A percentile compares a stretch with the other conserved stretches of the same genome.
Evolutionary conservation across 2,329 filamentous ascomycete genomes (phyloP).

Genomic region (Penicillium sp.): DNA sequence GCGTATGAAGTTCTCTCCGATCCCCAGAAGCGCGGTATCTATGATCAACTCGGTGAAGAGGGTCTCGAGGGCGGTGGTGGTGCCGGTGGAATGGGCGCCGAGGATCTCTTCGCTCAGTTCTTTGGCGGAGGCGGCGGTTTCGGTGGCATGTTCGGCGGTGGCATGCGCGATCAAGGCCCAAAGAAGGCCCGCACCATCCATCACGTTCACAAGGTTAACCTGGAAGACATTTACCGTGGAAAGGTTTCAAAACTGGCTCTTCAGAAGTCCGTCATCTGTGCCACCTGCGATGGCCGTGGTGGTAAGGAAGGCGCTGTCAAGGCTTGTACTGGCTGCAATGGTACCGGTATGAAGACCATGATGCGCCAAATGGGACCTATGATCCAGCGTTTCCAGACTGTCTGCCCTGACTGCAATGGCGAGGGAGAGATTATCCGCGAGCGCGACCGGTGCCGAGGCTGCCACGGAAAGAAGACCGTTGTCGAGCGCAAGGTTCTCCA

Average conservation of each 20-base stretch:
- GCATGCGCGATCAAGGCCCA: constrained; percentile 80
- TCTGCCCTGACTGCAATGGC: constrained; percentile 96
- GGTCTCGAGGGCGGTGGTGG: constrained; percentile 86
- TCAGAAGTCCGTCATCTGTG: constrained; percentile 96
- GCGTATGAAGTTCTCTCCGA: constrained; percentile 96
- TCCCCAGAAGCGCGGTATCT: constrained; percentile 84
- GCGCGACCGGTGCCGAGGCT: constrained; percentile 96
- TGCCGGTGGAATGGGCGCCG: constrained; percentile 87
- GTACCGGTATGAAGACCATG: constrained; percentile 99
- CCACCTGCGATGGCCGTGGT: constrained; percentile 89
- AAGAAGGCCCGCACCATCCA: constrained; percentile 94
- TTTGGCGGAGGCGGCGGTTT: constrained; percentile 80
- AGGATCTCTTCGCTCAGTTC: constrained; percentile 97
- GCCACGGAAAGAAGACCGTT: constrained; percentile 95
- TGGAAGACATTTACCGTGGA: constrained; percentile 97
- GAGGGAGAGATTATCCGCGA: constrained; percentile 97
- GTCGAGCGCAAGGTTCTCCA: constrained; percentile 98
- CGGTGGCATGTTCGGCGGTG: constrained; percentile 76
- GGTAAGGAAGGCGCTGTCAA: constrained; percentile 98
- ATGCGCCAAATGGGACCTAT: constrained; percentile 99
- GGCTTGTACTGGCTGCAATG: constrained; percentile 88
- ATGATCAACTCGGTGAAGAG: constrained; percentile 98
- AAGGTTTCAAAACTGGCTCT: constrained; percentile 97
- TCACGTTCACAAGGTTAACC: constrained; percentile 96
- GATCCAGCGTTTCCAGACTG: constrained; percentile 99